Base-by-base conservation (phyloP, 1,284 basidiomycete genomes). In the Serendipita sp. region DNA sequence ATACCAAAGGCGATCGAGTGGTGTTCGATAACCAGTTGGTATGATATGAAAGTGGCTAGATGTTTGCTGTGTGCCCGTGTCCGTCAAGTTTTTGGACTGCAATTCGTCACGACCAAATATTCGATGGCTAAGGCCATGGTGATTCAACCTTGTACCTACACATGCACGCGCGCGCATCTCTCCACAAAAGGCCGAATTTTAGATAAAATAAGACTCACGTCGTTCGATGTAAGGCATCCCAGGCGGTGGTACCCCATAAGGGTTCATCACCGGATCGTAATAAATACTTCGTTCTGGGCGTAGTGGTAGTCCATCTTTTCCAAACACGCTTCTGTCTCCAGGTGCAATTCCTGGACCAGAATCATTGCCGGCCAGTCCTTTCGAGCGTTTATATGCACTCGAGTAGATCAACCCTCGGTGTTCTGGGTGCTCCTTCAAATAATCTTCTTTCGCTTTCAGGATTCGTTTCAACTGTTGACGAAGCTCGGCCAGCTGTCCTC, bases 201-300 rank as follows among this genome's bases (percentile, higher is more conserved):
- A 35, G 3, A 55, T 44, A 38, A 47, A 55, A 45, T 32, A 30
- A 42, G 55, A 78, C 87, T 74, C 68, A 92, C 89, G 79, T 75
- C 87, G 78, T 71, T 97, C 92, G 60, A 82, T 75, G 72, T 97
- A 97, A 6, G 91, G 92, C 93, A 96, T 91, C 5, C 94, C 94
- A 6, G 94, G 94, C 22, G 94, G 94, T 22, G 94, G 85, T n/a
- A 93, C 91, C 30, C 94, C 94, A 71, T 81, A 94, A 4, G 93
- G 92, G 71, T 98, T 98, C 81, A 95, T 87, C 61, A 92, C 81
- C 41, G 89, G 81, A 69, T 98, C 91, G 73, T 93, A 97, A 73
- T 97, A 97, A 47, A 93, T 78, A 73, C 91, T 94, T 68, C 91
- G 79, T 70, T 91, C 91, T 12, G 91, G 91, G 74, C 91, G 88